Evolutionary conservation across 2,329 filamentous ascomycete species (phyloP), one percentile per base, ranked within the genome.

Genomic region (Alternaria angustiovoidea): DNA sequence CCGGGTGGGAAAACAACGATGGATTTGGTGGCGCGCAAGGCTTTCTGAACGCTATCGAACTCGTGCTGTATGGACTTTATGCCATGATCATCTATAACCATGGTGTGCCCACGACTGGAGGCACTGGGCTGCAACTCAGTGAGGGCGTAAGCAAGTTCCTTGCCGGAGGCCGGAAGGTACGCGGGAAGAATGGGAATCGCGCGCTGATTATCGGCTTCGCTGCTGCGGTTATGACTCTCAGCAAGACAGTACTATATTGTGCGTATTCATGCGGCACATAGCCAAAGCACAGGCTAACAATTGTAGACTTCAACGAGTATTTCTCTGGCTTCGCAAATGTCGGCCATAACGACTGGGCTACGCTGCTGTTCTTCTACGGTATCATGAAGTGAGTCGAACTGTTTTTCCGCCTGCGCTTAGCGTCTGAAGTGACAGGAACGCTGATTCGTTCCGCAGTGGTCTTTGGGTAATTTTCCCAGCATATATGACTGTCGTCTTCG

Each of bases 11-110:
- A 62, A 64, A 67, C 9, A 78, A 83, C 22, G 88, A 89, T 74
- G 92, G 93, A 36, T 97, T 96, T 79, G 91, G 91, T 0, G 86
- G 85, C 42, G 92, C 92, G 38, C 93, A 96, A 83, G 86, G 85
- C 28, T 70, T 82, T 7, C 75, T 94, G 65, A 95, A 94, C 73
- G 77, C 87, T 7, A 68, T 91, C 54, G 92, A 95, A 83, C 88
- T 86, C 3, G 57, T 81, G 34, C 83, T 89, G 70, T 94, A 94
- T 74, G 78, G 80, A 56, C 82, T 80, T 78, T 94, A 88, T 70
- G 81, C 89, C 16, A 85, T 80, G 68, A 78, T 87, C 54, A 75
- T 90, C 7, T 81, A 77, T 48, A 66, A 72, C 26, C 76, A 81
- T 54, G 80, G 81, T 3, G 56, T 66, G 18, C 63, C 66, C n/a